Evolutionary conservation across 139 green algal genomes (phyloP).

Genomic region (Edaphochlamys debaryana): DNA sequence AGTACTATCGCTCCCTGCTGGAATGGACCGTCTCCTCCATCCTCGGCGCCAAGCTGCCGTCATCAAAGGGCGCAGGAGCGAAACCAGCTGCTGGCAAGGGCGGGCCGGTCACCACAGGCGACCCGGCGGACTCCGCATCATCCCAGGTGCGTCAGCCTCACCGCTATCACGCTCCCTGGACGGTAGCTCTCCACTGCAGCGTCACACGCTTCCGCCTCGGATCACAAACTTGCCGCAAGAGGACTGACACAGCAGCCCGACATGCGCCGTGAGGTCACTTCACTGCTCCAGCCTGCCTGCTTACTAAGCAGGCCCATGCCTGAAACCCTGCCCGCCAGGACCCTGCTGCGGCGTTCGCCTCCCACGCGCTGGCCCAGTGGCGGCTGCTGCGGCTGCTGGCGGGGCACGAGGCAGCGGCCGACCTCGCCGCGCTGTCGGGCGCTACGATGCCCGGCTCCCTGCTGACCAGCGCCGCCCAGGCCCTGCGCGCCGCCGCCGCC

Average conservation of each 20-base stretch:
- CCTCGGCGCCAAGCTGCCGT: not conserved
- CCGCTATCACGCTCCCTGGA: too few relatives aligned
- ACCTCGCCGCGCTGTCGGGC: too few relatives aligned
- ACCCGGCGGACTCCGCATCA: not conserved
- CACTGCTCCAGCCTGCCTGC: too few relatives aligned
- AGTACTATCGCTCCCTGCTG: constrained; percentile 27
- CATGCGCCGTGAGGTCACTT: too few relatives aligned
- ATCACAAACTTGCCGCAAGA: too few relatives aligned
- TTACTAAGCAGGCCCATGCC: too few relatives aligned
- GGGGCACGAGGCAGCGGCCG: not conserved
- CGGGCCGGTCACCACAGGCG: not conserved
- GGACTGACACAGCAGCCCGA: too few relatives aligned
- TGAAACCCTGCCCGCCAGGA: not conserved
- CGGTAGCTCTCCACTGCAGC: too few relatives aligned
- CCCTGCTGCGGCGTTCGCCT: not conserved
- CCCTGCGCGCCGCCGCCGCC: not conserved
- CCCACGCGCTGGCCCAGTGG: not conserved
- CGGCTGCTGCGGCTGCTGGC: constrained; percentile 19
- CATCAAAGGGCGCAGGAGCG: not conserved
- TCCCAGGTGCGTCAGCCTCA: not conserved
- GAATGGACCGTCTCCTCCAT: constrained; percentile 24
- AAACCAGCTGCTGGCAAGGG: not conserved
- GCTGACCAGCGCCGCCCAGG: not conserved
- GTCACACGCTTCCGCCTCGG: too few relatives aligned
- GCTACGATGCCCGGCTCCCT: not conserved